Conservation (phyloP, 2,329 filamentous ascomycete species). For the Graphilbum sp. region DNA sequence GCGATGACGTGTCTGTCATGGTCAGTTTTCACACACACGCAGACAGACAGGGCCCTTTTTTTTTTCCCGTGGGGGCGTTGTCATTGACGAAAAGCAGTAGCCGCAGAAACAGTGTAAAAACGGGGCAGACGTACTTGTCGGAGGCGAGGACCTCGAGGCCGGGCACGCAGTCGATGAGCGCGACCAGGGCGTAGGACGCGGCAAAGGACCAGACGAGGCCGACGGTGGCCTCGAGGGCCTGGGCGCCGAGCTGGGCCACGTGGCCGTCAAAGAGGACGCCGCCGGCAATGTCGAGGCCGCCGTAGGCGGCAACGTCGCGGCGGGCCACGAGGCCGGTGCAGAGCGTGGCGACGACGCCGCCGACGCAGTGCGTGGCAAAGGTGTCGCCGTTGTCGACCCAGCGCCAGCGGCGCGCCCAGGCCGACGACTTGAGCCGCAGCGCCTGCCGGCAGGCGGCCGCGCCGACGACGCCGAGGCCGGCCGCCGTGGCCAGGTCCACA, state of each 20-base stretch:
- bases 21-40: neutral
- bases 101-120: too few relatives aligned
- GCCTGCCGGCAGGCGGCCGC: constrained; percentile 3
- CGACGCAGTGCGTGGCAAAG: constrained; percentile 7
- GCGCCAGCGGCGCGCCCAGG: constrained; percentile 1
- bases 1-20: neutral
- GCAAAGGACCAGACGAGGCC: constrained; percentile 4
- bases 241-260: constrained; percentile 18
- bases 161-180: constrained; percentile 5
- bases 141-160: constrained; percentile 5
- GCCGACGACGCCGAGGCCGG: constrained; percentile 2
- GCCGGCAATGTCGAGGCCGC: constrained; percentile 27
- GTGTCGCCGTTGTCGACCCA: constrained; percentile 8
- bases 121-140: constrained; percentile 1
- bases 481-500: constrained; percentile 25
- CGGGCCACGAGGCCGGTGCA: constrained; percentile 5
- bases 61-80: too few relatives aligned
- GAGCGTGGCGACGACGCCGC: constrained; percentile 4
- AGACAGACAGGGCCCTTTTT: too few relatives aligned
- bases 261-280: constrained; percentile 38
- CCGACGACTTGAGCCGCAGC: constrained; percentile 4
- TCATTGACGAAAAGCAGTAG: too few relatives aligned
- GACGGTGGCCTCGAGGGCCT: constrained; percentile 2
- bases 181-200: constrained; percentile 1
- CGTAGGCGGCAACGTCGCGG: constrained; percentile 5